phyloP scores from a whole-genome alignment of 2,329 filamentous ascomycete genomes.

The Cordyceps fumosorosea region DNA sequence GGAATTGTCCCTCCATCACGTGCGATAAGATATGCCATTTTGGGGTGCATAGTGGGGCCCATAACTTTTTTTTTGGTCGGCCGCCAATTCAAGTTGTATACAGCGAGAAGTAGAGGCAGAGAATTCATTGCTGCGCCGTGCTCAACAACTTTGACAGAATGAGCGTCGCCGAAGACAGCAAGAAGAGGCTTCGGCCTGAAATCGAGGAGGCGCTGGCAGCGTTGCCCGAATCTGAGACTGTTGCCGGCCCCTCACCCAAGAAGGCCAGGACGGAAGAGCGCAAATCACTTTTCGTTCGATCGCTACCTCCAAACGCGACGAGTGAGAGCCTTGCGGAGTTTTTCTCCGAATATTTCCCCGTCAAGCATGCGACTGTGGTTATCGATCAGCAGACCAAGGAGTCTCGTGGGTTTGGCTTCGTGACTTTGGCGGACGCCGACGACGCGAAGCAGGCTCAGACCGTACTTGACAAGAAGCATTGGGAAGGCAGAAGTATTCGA shows the following conservation, averaged over 20 bases:
- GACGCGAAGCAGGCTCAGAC: conserved; percentile 77
- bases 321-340: conserved; percentile 77
- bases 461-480: conserved; percentile 69
- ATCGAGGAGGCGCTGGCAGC: conserved; percentile 26
- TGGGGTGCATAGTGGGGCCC: neutral
- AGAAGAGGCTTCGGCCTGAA: conserved; percentile 30
- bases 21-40: conserved; percentile 26
- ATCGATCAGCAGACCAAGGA: conserved; percentile 77
- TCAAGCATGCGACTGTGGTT: conserved; percentile 95
- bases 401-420: conserved; percentile 91
- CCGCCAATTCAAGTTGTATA: neutral
- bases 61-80: conserved; percentile 22
- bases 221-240: conserved; percentile 27
- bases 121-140: neutral
- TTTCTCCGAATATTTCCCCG: conserved; percentile 89
- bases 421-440: conserved; percentile 90
- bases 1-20: conserved; percentile 23
- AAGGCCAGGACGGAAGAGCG: conserved; percentile 53
- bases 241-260: conserved; percentile 36
- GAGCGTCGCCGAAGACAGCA: conserved; percentile 25
- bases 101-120: neutral
- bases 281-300: conserved; percentile 83
- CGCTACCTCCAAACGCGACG: conserved; percentile 70
- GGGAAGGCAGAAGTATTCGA: conserved; percentile 75
- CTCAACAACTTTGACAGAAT: conserved; percentile 17